Evolutionary conservation across 352 stramenopile genomes (phyloP).

Genomic region (Halophytophthora batemanensis): DNA sequence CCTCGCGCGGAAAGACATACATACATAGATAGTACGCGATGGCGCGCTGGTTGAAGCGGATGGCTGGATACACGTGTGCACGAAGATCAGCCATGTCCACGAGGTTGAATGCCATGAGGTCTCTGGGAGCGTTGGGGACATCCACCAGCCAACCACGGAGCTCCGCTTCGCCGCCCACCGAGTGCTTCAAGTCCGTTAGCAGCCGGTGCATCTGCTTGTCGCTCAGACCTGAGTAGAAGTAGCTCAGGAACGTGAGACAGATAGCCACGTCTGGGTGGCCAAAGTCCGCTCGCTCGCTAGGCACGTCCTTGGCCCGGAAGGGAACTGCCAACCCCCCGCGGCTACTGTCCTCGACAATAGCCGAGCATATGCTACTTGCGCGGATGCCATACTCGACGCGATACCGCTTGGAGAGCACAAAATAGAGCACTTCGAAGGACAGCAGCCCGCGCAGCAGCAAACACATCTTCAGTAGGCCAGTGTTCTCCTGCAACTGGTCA

Average conservation of each 20-base stretch:
- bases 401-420: slow-evolving; percentile 57
- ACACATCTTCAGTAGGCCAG: background rate
- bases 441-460: slow-evolving; percentile 47
- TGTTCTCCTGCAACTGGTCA: slow-evolving; percentile 31
- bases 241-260: slow-evolving; percentile 55
- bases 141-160: slow-evolving; percentile 21
- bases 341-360: background rate
- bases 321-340: slow-evolving; percentile 42
- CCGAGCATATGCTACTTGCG: background rate
- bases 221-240: slow-evolving; percentile 61
- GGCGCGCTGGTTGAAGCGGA: slow-evolving; percentile 32
- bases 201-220: slow-evolving; percentile 30
- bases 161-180: slow-evolving; percentile 10
- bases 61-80: slow-evolving; percentile 29
- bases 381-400: slow-evolving; percentile 60
- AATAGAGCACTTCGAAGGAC: slow-evolving; percentile 42
- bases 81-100: slow-evolving; percentile 50
- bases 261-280: slow-evolving; percentile 68
- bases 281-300: slow-evolving; percentile 61
- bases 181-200: slow-evolving; percentile 10
- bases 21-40: slow-evolving; percentile 73
- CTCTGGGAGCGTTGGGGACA: background rate
- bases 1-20: slow-evolving; percentile 59
- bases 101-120: slow-evolving; percentile 44
- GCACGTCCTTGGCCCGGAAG: slow-evolving; percentile 61